Evolutionary conservation across 441 rosid genomes (phyloP).

Genomic region (Corymbia citriodora): DNA sequence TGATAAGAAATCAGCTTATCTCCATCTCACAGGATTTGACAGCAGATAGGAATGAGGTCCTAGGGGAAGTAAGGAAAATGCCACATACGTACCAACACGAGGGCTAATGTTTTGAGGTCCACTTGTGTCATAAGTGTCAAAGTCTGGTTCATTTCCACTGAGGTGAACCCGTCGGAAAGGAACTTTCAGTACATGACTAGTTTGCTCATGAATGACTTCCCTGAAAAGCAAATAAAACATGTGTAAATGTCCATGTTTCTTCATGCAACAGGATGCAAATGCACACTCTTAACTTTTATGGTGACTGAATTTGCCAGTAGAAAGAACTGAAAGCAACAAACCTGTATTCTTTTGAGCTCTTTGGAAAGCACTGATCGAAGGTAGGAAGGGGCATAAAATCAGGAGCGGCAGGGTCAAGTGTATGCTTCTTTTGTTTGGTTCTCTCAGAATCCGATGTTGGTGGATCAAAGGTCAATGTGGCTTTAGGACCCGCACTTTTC

Average conservation of each 20-base stretch:
- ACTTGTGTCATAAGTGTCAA: conserved; percentile 90
- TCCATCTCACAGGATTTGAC: background rate
- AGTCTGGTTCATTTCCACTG: conserved; percentile 76
- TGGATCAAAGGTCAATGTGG: conserved; percentile 79
- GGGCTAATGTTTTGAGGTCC: conserved; percentile 89
- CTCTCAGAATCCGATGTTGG: conserved; percentile 40
- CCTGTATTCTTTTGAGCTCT: conserved; percentile 77
- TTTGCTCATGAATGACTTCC: conserved; percentile 70
- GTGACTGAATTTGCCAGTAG: background rate
- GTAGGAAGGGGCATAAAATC: conserved; percentile 86
- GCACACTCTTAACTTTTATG: background rate
- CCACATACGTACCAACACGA: conserved; percentile 37
- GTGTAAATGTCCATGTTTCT: background rate
- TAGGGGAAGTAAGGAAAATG: background rate
- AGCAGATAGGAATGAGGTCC: background rate
- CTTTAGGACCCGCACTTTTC: conserved; percentile 29
- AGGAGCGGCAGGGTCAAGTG: conserved; percentile 82
- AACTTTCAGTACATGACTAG: conserved; percentile 81
- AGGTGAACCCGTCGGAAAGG: conserved; percentile 83
- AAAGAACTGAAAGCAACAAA: conserved; percentile 2
- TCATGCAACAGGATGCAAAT: background rate
- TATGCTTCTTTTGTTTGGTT: conserved; percentile 55
- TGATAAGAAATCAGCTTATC: background rate
- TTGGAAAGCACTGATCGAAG: conserved; percentile 87
- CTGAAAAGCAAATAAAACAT: conserved; percentile 29